Conservation (phyloP, 169 alveolate genomes). For the Eimeria falciformis region DNA sequence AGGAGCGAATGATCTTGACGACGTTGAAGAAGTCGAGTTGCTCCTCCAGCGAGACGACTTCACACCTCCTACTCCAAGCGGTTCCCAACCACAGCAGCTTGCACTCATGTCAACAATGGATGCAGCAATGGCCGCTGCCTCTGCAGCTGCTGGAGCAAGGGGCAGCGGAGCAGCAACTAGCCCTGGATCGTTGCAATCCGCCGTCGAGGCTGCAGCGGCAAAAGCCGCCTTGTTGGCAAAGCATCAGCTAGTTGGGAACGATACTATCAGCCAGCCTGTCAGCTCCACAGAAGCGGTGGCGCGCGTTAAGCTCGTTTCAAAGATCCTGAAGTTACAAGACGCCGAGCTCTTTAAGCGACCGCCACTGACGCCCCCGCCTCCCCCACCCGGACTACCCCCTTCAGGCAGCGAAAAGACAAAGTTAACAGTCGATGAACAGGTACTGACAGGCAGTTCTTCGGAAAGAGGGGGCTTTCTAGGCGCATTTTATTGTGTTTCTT, state of each 20-base stretch:
- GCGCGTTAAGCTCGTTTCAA: slow-evolving; percentile 64
- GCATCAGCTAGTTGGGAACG: slow-evolving; percentile 57
- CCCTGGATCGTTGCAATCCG: slow-evolving; percentile 71
- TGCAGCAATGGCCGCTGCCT: slow-evolving; percentile 52
- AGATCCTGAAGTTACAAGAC: slow-evolving; percentile 65
- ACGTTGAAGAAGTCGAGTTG: slow-evolving; percentile 68
- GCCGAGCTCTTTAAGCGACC: slow-evolving; percentile 67
- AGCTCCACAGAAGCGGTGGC: slow-evolving; percentile 74
- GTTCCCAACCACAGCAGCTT: slow-evolving; percentile 2
- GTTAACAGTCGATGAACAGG: slow-evolving; percentile 64
- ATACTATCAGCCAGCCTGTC: slow-evolving; percentile 28
- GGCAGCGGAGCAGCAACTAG: slow-evolving; percentile 42
- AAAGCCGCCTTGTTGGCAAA: slow-evolving; percentile 73
- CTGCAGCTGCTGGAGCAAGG: slow-evolving; percentile 65
- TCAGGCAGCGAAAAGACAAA: slow-evolving; percentile 58
- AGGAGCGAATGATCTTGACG: slow-evolving; percentile 65
- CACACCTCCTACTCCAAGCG: not conserved
- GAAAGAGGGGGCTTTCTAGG: too few species aligned
- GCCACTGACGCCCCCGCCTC: slow-evolving; percentile 57
- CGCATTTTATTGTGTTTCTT: too few species aligned
- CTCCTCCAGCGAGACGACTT: slow-evolving; percentile 67
- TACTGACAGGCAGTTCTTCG: too few species aligned
- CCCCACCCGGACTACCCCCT: slow-evolving; percentile 56
- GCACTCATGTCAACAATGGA: slow-evolving; percentile 55
- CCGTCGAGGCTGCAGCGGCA: slow-evolving; percentile 79